Conservation (phyloP, 208 protist genomes). For the Endotrypanum monterogeii region DNA sequence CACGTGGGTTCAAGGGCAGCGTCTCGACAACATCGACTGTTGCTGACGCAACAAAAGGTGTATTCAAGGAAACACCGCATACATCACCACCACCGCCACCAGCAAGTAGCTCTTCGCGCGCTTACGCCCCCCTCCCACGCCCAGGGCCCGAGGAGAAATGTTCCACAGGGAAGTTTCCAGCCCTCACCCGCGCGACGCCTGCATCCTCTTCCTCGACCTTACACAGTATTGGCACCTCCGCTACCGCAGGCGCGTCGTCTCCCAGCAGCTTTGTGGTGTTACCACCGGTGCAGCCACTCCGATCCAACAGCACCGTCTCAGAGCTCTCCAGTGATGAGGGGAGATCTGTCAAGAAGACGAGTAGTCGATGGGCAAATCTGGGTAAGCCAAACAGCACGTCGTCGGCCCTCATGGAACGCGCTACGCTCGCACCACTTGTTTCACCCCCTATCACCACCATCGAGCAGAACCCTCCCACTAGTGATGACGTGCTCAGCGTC, state of each 20-base stretch:
- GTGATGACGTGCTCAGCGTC: neutral
- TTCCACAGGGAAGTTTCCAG: slow-evolving; percentile 5
- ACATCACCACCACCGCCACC: neutral
- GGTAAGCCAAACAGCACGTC: neutral
- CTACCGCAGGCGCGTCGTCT: neutral
- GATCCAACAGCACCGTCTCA: neutral
- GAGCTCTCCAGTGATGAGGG: neutral
- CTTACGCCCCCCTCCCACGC: neutral
- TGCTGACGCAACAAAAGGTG: neutral
- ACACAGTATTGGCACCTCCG: neutral
- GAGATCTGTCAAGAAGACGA: neutral
- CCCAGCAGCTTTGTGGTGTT: neutral
- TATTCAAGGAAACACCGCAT: too few relatives aligned
- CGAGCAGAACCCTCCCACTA: neutral
- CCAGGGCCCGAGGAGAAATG: neutral
- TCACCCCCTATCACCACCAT: neutral
- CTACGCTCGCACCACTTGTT: neutral
- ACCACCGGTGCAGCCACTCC: neutral
- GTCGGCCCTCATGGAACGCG: neutral
- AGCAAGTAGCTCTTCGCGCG: neutral
- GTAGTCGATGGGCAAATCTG: neutral
- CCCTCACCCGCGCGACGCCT: slow-evolving; percentile 9
- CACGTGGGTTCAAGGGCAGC: slow-evolving; percentile 16
- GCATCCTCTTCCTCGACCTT: neutral
- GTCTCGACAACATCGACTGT: neutral